Evolutionary conservation across 768 basidiomycete genomes (phyloP).

Genomic region (Auricularia sp.): DNA sequence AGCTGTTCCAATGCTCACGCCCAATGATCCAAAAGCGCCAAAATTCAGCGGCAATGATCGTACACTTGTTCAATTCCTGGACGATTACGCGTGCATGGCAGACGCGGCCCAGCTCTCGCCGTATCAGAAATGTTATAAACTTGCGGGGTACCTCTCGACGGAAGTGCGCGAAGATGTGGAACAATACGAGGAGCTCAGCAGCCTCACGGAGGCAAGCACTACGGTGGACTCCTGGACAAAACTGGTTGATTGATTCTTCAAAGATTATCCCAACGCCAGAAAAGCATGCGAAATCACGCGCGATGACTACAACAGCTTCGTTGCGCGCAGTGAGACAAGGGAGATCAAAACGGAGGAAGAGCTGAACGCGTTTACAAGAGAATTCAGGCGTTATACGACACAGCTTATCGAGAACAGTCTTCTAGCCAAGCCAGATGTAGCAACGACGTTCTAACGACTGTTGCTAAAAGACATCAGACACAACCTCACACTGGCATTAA

Average conservation of each 20-base stretch:
- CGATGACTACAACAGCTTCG: no score
- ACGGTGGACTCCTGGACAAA: neutral
- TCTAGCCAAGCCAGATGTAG: no score
- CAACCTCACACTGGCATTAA: no score
- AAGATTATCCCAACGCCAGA: neutral
- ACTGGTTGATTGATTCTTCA: neutral
- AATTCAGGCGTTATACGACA: no score
- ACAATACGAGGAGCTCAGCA: neutral
- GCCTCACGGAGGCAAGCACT: neutral
- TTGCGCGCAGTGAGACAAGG: no score
- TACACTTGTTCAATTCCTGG: neutral
- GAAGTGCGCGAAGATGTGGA: neutral
- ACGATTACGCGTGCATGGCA: neutral
- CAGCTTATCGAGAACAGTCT: no score
- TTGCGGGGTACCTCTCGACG: neutral
- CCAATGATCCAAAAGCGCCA: neutral
- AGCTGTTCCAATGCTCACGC: neutral
- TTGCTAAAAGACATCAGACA: no score
- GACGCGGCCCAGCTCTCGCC: neutral
- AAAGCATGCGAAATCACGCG: no score
- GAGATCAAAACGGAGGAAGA: no score
- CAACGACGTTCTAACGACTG: no score
- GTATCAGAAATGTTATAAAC: neutral
- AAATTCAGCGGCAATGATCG: neutral
- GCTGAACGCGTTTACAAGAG: no score